phyloP scores from a whole-genome alignment of 805 yeast genomes.

The Ogataea methylovora region DNA sequence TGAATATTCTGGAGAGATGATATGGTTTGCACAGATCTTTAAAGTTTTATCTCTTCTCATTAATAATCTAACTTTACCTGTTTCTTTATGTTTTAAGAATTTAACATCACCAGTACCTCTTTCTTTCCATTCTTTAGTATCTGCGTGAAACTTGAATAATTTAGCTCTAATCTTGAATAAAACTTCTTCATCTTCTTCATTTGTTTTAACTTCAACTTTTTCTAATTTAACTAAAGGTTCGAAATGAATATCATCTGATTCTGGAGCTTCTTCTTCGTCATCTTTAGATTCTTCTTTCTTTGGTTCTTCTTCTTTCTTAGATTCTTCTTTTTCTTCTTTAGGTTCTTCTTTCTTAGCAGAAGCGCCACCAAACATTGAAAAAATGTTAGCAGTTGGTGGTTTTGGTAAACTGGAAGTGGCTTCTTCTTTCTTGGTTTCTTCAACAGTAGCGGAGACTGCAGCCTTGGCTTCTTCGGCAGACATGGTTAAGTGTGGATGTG shows the following conservation, averaged over 20 bases:
- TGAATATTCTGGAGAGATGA: conserved; percentile 71
- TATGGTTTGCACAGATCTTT: conserved; percentile 97
- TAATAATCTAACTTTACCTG: conserved; percentile 78
- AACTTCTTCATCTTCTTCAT: conserved; percentile 85
- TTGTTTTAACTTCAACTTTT: conserved; percentile 93
- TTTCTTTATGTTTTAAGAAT: conserved; percentile 80
- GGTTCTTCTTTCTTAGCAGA: conserved; percentile 54
- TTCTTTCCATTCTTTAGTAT: conserved; percentile 94
- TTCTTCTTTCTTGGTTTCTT: conserved; percentile 6
- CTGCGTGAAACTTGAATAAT: conserved; percentile 78
- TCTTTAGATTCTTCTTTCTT: conserved; percentile 24
- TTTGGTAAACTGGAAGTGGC: conserved; percentile 27
- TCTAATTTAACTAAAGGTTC: conserved; percentile 94
- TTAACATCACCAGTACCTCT: conserved; percentile 99
- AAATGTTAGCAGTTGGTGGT: conserved; percentile 77
- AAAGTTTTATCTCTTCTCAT: conserved; percentile 99
- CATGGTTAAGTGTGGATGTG: too few relatives aligned
- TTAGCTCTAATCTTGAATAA: conserved; percentile 87
- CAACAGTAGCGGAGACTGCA: conserved; percentile 2
- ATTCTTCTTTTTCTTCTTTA: conserved; percentile 29
- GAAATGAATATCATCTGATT: conserved; percentile 81
- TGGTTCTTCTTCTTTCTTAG: conserved; percentile 27
- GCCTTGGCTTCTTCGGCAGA: conserved; percentile 7
- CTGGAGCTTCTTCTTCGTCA: conserved; percentile 55
- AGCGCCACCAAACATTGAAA: conserved; percentile 93